A percentile compares a stretch with the other conserved stretches of the same genome.
Conservation (phyloP, 2,329 filamentous ascomycete genomes). For the Pseudophaeomoniella oleicola region DNA sequence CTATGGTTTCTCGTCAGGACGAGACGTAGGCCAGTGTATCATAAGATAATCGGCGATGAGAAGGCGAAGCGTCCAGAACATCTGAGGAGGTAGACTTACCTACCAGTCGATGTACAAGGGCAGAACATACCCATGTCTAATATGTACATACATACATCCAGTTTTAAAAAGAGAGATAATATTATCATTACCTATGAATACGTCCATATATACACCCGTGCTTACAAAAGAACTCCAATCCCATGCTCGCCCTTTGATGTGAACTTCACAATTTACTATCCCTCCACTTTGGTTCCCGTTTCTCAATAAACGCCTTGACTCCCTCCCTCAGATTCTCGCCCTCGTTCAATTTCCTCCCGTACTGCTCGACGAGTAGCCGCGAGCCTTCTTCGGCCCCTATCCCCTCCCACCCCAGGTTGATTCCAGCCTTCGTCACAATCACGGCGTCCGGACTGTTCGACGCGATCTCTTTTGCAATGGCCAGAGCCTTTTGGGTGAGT, state of each 20-base stretch:
- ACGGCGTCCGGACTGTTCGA: slow-evolving; percentile 61
- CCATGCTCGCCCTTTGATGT: neutral
- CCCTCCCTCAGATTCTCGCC: slow-evolving; percentile 66
- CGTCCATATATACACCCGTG: neutral
- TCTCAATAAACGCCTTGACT: slow-evolving; percentile 61
- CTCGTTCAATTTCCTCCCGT: slow-evolving; percentile 44
- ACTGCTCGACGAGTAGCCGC: slow-evolving; percentile 38
- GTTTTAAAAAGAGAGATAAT: too few relatives aligned
- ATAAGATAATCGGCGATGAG: too few relatives aligned
- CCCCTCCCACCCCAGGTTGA: slow-evolving; percentile 60
- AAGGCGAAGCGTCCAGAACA: too few relatives aligned
- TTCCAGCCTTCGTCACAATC: slow-evolving; percentile 56
- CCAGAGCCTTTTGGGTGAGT: slow-evolving; percentile 33
- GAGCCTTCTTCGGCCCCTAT: slow-evolving; percentile 51
- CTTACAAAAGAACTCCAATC: too few relatives aligned
- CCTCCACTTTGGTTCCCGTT: slow-evolving; percentile 53
- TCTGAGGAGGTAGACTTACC: too few relatives aligned
- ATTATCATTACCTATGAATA: too few relatives aligned
- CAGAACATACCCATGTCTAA: too few relatives aligned
- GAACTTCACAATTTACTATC: slow-evolving; percentile 22
- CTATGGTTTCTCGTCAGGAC: too few relatives aligned
- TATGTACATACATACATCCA: too few relatives aligned
- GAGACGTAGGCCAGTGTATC: too few relatives aligned
- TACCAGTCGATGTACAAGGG: too few relatives aligned
- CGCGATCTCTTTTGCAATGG: slow-evolving; percentile 46